Base-by-base conservation (phyloP, 352 stramenopile genomes). In the Albugo laibachii region DNA sequence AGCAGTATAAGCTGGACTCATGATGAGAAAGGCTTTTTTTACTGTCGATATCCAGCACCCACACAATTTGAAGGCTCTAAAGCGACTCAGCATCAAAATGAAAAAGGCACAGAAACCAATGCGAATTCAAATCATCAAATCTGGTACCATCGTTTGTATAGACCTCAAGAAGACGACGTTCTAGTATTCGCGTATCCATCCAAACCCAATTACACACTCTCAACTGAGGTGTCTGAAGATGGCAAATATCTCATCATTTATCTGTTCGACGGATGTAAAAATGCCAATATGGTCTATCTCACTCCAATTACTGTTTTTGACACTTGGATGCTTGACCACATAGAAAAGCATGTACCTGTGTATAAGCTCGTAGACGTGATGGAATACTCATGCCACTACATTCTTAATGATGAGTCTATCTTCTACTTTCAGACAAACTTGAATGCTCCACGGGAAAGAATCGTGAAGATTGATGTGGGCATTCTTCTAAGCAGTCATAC, bases 371-470 rank as follows among this genome's bases (percentile, higher is more conserved):
- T 94, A 38, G 69, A 93, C 53, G 78, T 80, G 36, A 93, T 93
- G 70, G 75, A 92, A 24, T 63, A 62, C 0, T 57, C 74, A 19
- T 94, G 83, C 66, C 63, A 66, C 45, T 93, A 92, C 55, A 68
- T 93, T 45, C 52, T 88, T 37, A 94, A 92, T 62, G 72, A 93
- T 27, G 80, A 77, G n/a, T 62, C 77, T 14, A 65, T 61, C 41
- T 93, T 89, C 58, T 91, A 83, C 58, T 92, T 94, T 52, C 64
- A 69, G 53, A 93, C 72, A 35, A 94, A 94, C 55, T 57, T 65
- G 36, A 50, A 91, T 36, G 82, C 80, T 19, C 78, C 76, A 13
- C 71, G 76, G 14, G 75, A 91, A 47, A 82, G 82, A 48, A 58
- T 92, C 6, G 62, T 88, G 24, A 57, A 62, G n/a, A 59, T 53